A percentile compares a stretch with the other conserved stretches of the same genome.
Conservation (phyloP, 1,139 yeast genomes). For the Suhomyces bribrorum region DNA sequence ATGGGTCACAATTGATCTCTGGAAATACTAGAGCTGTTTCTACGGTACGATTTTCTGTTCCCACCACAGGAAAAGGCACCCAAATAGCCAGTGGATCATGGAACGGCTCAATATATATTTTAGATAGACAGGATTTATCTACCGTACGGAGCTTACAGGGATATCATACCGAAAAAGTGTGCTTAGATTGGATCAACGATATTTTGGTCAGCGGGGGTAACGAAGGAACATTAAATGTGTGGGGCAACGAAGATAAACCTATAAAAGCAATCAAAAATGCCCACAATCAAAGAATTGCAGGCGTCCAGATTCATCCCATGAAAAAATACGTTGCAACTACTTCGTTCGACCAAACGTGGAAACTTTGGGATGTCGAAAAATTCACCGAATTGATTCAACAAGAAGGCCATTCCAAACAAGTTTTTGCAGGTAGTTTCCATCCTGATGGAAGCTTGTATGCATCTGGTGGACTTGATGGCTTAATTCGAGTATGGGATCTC, state of each 20-base stretch:
- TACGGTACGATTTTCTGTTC: conserved; percentile 48
- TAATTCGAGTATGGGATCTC: conserved; percentile 81
- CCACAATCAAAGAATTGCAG: conserved; percentile 62
- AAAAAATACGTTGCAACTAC: conserved; percentile 62
- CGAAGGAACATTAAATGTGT: conserved; percentile 57
- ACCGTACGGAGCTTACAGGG: conserved; percentile 27
- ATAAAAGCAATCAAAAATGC: conserved; percentile 25
- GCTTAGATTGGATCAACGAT: conserved; percentile 59
- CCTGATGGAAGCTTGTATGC: conserved; percentile 76
- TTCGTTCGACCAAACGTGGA: conserved; percentile 87
- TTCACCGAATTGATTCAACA: conserved; percentile 46
- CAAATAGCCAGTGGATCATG: conserved; percentile 74
- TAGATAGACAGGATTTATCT: conserved; percentile 43
- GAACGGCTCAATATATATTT: conserved; percentile 69
- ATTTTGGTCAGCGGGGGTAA: conserved; percentile 61
- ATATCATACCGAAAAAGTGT: conserved; percentile 59
- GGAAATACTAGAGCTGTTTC: conserved; percentile 69
- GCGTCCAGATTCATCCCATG: conserved; percentile 67
- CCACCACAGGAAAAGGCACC: conserved; percentile 11
- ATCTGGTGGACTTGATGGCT: conserved; percentile 79
- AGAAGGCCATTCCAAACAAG: conserved; percentile 85
- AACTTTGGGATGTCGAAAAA: conserved; percentile 72
- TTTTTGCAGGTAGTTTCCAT: conserved; percentile 65
- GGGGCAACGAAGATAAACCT: conserved; percentile 33
- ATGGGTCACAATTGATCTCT: conserved; percentile 69